These are phyloP conservation scores for Populus deltoides DNA, from an alignment of 345 rosid species.

Conservation along the genomic window DNA sequence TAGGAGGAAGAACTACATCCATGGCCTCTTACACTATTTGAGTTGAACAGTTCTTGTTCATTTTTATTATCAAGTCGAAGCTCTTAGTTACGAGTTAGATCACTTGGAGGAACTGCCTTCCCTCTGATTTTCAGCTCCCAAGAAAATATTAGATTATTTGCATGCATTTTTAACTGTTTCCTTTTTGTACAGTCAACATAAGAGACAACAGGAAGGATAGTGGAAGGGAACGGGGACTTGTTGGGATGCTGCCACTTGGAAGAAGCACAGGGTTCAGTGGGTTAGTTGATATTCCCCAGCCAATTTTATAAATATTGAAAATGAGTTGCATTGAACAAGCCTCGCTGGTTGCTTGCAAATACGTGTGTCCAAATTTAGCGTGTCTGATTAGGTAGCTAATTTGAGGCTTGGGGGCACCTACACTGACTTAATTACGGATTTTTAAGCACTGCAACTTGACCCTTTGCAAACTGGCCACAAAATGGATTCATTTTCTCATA, in stretches of 20 bases:
- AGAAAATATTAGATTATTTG: slow-evolving; percentile 18
- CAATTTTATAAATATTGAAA: background rate
- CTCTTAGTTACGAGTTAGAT: slow-evolving; percentile 2
- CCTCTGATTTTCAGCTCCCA: background rate
- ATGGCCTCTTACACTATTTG: slow-evolving; percentile 4
- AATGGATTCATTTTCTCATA: background rate
- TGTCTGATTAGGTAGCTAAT: background rate
- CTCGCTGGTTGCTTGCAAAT: background rate
- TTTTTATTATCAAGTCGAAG: slow-evolving; percentile 13
- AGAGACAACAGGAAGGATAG: slow-evolving; percentile 25
- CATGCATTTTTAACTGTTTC: slow-evolving; percentile 44
- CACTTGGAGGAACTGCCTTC: slow-evolving; percentile 1
- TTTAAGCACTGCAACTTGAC: background rate
- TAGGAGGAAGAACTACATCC: slow-evolving; percentile 25
- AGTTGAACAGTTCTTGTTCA: slow-evolving; percentile 11
- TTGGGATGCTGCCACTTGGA: slow-evolving; percentile 60
- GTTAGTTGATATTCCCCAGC: slow-evolving; percentile 16
- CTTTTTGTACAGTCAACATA: slow-evolving; percentile 20
- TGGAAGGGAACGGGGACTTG: slow-evolving; percentile 15
- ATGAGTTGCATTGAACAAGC: background rate
- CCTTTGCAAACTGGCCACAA: background rate
- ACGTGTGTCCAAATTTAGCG: background rate
- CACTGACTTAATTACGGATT: background rate
- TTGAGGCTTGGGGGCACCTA: background rate
- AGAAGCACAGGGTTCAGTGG: slow-evolving; percentile 28